A percentile compares a stretch with the other conserved stretches of the same genome.
phyloP scores from a whole-genome alignment of 192 early-diverging fungal species.

The Coemansia sp. region DNA sequence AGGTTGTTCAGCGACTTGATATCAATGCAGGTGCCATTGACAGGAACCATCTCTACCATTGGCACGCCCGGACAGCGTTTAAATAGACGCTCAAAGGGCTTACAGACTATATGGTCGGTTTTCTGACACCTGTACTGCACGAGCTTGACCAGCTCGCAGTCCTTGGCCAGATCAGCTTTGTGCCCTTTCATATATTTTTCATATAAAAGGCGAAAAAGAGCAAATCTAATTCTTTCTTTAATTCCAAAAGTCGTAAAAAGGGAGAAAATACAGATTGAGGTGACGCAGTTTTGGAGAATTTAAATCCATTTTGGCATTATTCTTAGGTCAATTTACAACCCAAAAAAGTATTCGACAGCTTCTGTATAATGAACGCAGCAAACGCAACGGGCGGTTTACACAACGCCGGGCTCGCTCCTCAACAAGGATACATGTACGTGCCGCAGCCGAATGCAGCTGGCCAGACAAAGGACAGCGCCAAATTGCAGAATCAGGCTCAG shows the following conservation, averaged over 20 bases:
- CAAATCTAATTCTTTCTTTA: no score
- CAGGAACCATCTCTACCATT: slow-evolving; percentile 38
- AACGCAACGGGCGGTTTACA: slow-evolving; percentile 16
- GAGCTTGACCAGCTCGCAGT: slow-evolving; percentile 42
- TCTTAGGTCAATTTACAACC: no score
- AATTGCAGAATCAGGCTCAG: slow-evolving; percentile 40
- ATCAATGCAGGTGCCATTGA: slow-evolving; percentile 20
- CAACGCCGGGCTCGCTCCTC: slow-evolving; percentile 8
- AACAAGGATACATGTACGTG: slow-evolving; percentile 27
- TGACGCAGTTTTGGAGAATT: no score
- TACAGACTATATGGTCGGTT: slow-evolving; percentile 28
- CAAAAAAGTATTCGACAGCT: not conserved
- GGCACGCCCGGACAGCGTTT: slow-evolving; percentile 37
- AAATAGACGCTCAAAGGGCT: slow-evolving; percentile 42
- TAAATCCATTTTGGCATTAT: no score
- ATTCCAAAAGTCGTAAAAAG: no score
- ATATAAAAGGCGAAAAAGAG: not conserved
- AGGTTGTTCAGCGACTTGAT: slow-evolving; percentile 14
- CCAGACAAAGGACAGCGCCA: slow-evolving; percentile 28
- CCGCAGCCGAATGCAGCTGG: slow-evolving; percentile 29
- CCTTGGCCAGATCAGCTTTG: slow-evolving; percentile 10
- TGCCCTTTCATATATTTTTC: not conserved
- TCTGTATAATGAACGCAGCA: slow-evolving; percentile 26
- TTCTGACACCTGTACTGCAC: slow-evolving; percentile 32
- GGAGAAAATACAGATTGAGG: no score